A percentile compares a stretch with the other conserved stretches of the same genome.
These are phyloP conservation scores for Kurtzmaniella quercitrusa DNA, from an alignment of 1,139 yeast genomes.

Conservation along the genomic window DNA sequence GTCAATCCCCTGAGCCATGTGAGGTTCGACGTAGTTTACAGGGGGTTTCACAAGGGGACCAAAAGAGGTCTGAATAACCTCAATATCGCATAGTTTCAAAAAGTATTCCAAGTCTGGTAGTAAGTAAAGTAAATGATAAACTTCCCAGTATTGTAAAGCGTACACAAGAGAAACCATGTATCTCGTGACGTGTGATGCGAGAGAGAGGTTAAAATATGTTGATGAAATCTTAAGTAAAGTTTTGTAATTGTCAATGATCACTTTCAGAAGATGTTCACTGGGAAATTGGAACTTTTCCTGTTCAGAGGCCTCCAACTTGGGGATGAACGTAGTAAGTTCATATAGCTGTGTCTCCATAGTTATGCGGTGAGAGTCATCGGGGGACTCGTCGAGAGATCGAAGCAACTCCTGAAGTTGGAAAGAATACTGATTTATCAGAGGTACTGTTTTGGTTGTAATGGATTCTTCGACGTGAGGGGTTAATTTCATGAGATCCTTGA, in stretches of 20 bases:
- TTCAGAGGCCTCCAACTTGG: constrained; percentile 10
- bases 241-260: constrained; percentile 38
- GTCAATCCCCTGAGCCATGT: constrained; percentile 40
- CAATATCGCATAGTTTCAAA: constrained; percentile 33
- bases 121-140: constrained; percentile 35
- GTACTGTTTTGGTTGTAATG: constrained; percentile 8
- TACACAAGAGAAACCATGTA: constrained; percentile 38
- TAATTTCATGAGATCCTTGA: constrained; percentile 28
- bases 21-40: constrained; percentile 29
- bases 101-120: constrained; percentile 33
- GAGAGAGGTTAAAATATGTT: constrained; percentile 34
- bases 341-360: constrained; percentile 24
- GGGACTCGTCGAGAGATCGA: constrained; percentile 22
- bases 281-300: constrained; percentile 17
- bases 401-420: constrained; percentile 26
- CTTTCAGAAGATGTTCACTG: constrained; percentile 32
- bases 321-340: constrained; percentile 27
- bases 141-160: constrained; percentile 43
- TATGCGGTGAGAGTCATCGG: constrained; percentile 29
- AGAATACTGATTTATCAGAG: constrained; percentile 22
- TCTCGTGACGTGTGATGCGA: constrained; percentile 36
- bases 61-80: constrained; percentile 33
- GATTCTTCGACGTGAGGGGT: constrained; percentile 21
- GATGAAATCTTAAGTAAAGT: constrained; percentile 27
- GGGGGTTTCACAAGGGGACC: constrained; percentile 44